These are phyloP conservation scores for Seiridium cupressi DNA, from an alignment of 2,329 filamentous ascomycete genomes.

Conservation along the genomic window DNA sequence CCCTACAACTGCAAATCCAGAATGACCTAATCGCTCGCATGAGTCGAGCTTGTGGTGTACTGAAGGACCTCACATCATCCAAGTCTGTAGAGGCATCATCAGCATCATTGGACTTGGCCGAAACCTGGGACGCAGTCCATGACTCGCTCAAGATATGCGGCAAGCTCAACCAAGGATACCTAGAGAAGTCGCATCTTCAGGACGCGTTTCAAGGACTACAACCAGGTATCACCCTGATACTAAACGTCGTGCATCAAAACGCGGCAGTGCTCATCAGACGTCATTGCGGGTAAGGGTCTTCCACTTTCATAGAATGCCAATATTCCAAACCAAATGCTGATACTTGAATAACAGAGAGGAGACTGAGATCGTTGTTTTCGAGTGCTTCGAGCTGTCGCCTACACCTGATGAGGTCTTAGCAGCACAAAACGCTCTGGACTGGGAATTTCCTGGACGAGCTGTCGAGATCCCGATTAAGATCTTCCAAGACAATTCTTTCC, in stretches of 20 bases:
- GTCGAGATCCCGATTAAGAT: conserved; percentile 35
- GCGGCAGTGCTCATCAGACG: conserved; percentile 21
- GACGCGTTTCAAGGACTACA: conserved; percentile 14
- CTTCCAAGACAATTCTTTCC: conserved; percentile 42
- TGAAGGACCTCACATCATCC: conserved; percentile 22
- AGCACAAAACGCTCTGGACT: conserved; percentile 43
- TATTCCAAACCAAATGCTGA: no score
- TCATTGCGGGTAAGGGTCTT: conserved; percentile 15
- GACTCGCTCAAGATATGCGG: not conserved
- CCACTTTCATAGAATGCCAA: not conserved
- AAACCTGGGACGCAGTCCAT: not conserved
- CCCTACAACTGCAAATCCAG: conserved; percentile 23
- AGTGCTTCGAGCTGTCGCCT: conserved; percentile 57
- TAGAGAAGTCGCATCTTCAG: conserved; percentile 17
- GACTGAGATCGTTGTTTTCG: conserved; percentile 43
- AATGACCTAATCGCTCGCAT: not conserved
- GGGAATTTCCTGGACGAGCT: conserved; percentile 55
- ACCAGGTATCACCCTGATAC: conserved; percentile 13
- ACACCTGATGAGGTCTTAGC: conserved; percentile 45
- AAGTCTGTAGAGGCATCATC: conserved; percentile 3
- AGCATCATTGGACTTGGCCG: not conserved
- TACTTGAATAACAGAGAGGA: conserved; percentile 7
- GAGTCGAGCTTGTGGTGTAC: conserved; percentile 21
- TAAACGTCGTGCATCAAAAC: conserved; percentile 24
- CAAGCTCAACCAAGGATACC: conserved; percentile 14